These are phyloP conservation scores for Kwoniella newhampshirensis DNA, from an alignment of 768 basidiomycete species.

Conservation along the genomic window DNA sequence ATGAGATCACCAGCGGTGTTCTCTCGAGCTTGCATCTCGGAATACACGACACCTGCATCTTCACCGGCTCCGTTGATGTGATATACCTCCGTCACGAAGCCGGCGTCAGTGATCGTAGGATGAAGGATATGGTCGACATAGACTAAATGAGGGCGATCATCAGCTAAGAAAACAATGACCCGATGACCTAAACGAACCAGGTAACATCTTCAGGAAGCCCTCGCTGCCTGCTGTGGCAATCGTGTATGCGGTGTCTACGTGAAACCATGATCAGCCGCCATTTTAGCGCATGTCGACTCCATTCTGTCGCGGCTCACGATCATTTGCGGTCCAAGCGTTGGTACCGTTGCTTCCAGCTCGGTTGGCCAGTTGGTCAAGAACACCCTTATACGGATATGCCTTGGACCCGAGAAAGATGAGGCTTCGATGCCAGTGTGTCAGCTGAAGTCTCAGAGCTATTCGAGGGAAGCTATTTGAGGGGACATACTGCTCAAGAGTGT, in stretches of 20 bases:
- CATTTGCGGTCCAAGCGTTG: constrained; percentile 93
- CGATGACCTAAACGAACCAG: too few relatives aligned
- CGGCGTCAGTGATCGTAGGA: constrained; percentile 85
- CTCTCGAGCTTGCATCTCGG: constrained; percentile 62
- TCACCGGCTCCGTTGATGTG: constrained; percentile 88
- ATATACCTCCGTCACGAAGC: constrained; percentile 79
- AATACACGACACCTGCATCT: constrained; percentile 91
- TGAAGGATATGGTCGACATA: constrained; percentile 96
- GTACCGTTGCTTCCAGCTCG: constrained; percentile 61
- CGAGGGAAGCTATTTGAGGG: not conserved
- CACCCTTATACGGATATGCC: constrained; percentile 92
- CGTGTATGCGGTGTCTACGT: constrained; percentile 82
- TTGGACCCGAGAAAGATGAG: constrained; percentile 94
- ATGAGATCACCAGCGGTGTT: constrained; percentile 89
- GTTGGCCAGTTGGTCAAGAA: constrained; percentile 92
- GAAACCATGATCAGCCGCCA: constrained; percentile 56
- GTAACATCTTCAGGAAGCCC: constrained; percentile 61
- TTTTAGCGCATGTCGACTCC: not conserved
- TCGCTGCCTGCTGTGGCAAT: constrained; percentile 92
- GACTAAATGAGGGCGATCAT: constrained; percentile 60
- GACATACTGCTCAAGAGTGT: constrained; percentile 88
- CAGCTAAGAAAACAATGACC: too few relatives aligned
- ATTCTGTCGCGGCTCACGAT: constrained; percentile 22
- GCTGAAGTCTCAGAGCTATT: not conserved
- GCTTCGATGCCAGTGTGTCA: constrained; percentile 56